These are phyloP conservation scores for Lachancea kluyveri DNA, from an alignment of 805 yeast species.

Conservation along the genomic window DNA sequence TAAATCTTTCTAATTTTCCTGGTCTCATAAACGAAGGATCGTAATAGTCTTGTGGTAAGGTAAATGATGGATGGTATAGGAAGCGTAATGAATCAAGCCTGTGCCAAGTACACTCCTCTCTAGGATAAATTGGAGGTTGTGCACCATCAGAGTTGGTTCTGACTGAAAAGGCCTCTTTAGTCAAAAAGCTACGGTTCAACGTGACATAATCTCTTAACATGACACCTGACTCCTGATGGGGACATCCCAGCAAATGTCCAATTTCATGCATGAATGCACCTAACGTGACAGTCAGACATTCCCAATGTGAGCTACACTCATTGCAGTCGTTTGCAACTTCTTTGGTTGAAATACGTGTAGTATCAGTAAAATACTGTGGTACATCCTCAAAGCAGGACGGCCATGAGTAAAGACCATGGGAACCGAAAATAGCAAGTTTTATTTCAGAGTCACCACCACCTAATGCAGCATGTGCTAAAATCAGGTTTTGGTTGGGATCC, in stretches of 20 bases:
- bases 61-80: conserved; percentile 73
- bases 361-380: conserved; percentile 62
- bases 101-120: conserved; percentile 83
- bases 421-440: conserved; percentile 85
- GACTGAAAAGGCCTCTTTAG: conserved; percentile 54
- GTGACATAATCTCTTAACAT: conserved; percentile 84
- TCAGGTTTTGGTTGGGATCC: conserved; percentile 53
- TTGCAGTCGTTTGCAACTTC: conserved; percentile 89
- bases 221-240: conserved; percentile 85
- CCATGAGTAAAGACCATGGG: conserved; percentile 89
- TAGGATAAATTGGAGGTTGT: conserved; percentile 41
- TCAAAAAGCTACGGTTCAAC: conserved; percentile 74
- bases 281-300: conserved; percentile 73
- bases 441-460: conserved; percentile 78
- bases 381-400: conserved; percentile 77
- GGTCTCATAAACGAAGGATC: conserved; percentile 38
- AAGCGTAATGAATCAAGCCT: conserved; percentile 73
- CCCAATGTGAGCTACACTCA: conserved; percentile 87
- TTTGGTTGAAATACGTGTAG: conserved; percentile 49
- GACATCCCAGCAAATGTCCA: conserved; percentile 87
- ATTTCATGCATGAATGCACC: conserved; percentile 97
- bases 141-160: conserved; percentile 47
- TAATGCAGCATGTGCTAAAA: conserved; percentile 85
- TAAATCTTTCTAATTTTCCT: conserved; percentile 28
- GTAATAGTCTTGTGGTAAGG: conserved; percentile 55